Evolutionary conservation across 768 basidiomycete species (phyloP).

Genomic region (Suillus cothurnatus): DNA sequence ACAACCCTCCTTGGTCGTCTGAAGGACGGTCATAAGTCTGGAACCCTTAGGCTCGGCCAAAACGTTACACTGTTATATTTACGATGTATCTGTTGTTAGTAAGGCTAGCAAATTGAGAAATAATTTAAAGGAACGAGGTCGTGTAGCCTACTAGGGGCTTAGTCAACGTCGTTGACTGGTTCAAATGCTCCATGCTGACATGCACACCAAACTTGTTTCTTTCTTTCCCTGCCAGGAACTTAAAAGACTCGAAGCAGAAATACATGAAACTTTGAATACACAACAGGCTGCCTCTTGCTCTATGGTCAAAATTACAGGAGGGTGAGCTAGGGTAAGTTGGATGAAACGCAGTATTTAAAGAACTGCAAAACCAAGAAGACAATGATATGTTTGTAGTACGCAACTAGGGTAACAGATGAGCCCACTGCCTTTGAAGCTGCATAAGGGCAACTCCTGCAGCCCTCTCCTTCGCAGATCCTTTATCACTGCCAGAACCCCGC

Average conservation of each 20-base stretch:
- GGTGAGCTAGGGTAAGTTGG: neutral
- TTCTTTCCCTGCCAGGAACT: neutral
- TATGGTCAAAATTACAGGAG: neutral
- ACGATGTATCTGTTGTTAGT: neutral
- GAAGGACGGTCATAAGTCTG: neutral
- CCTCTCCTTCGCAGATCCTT: constrained; percentile 32
- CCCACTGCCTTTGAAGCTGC: constrained; percentile 25
- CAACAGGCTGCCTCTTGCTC: neutral
- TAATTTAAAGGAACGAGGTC: too few species aligned
- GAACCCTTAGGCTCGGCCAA: neutral
- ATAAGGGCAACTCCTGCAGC: constrained; percentile 29
- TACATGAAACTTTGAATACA: neutral
- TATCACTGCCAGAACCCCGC: constrained; percentile 26
- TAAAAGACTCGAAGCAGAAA: neutral
- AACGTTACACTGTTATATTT: too few species aligned
- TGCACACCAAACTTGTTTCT: neutral
- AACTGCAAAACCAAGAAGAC: neutral
- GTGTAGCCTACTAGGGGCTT: too few species aligned
- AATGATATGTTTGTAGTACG: neutral
- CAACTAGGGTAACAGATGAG: neutral
- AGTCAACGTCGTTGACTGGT: too few species aligned
- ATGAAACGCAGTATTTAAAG: neutral
- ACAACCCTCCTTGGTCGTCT: constrained; percentile 62
- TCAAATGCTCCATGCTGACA: too few species aligned
- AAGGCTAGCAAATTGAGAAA: too few species aligned